Conservation (phyloP, 257 asterid genomes). For the Gynochthodes officinalis region DNA sequence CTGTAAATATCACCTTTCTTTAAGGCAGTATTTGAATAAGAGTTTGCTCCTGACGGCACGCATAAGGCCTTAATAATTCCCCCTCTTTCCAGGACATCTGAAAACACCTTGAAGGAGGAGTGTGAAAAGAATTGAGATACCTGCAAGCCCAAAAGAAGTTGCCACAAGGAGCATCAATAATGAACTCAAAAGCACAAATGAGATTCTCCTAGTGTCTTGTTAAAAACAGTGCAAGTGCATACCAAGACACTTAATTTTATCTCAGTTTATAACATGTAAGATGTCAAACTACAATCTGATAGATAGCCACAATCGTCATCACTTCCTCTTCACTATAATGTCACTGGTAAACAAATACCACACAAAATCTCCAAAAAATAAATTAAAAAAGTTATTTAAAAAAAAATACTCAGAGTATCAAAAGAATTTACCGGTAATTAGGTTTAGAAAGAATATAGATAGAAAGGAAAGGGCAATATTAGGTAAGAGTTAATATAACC, state of each 20-base stretch:
- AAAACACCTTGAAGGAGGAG: conserved; percentile 84
- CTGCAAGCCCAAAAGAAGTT: conserved; percentile 38
- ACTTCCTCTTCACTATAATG: neutral
- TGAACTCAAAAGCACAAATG: neutral
- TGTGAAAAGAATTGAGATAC: conserved; percentile 65
- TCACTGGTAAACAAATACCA: neutral
- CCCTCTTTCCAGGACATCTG: conserved; percentile 60
- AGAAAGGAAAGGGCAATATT: neutral
- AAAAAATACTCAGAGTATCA: too few species aligned
- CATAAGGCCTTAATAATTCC: conserved; percentile 75
- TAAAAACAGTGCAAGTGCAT: neutral
- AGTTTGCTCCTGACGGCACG: conserved; percentile 74
- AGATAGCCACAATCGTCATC: neutral
- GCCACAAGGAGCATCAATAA: conserved; percentile 5
- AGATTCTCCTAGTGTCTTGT: neutral
- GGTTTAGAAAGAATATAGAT: neutral
- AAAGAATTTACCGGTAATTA: neutral
- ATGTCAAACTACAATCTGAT: neutral
- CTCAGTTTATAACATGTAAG: neutral
- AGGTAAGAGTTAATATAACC: neutral
- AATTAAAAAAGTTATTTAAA: neutral
- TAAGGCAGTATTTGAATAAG: conserved; percentile 80
- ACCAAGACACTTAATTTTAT: neutral
- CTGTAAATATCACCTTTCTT: conserved; percentile 86
- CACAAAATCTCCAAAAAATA: neutral